Evolutionary conservation across 768 basidiomycete genomes (phyloP).

Genomic region (Clathrus columnatus): DNA sequence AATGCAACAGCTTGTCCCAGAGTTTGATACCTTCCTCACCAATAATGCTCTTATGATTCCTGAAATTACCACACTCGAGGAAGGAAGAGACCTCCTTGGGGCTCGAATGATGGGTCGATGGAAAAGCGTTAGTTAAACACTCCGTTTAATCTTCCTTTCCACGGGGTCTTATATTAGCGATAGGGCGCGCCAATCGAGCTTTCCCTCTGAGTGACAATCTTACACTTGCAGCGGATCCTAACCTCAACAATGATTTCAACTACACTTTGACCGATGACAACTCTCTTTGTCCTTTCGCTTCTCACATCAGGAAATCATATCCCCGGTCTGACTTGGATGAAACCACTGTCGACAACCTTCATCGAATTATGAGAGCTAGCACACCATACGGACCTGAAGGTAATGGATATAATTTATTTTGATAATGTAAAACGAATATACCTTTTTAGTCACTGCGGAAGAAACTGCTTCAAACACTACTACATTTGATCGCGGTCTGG

Average conservation of each 20-base stretch:
- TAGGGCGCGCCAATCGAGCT: slow-evolving; percentile 24
- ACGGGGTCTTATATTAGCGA: too few relatives aligned
- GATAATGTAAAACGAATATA: not conserved
- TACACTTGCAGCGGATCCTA: slow-evolving; percentile 19
- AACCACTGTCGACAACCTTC: not conserved
- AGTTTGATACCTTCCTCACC: slow-evolving; percentile 23
- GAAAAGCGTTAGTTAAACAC: slow-evolving; percentile 25
- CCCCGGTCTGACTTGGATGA: slow-evolving; percentile 21
- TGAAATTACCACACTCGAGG: slow-evolving; percentile 14
- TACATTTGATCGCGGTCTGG: slow-evolving; percentile 36
- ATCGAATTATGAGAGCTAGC: slow-evolving; percentile 39
- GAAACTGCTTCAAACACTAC: slow-evolving; percentile 33
- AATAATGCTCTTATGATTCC: slow-evolving; percentile 16
- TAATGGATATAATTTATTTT: not conserved
- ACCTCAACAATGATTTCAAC: slow-evolving; percentile 24
- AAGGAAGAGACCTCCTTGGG: slow-evolving; percentile 25
- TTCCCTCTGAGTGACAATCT: slow-evolving; percentile 20
- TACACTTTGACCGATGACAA: slow-evolving; percentile 17
- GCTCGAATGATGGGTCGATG: slow-evolving; percentile 27
- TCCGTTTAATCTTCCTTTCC: too few relatives aligned
- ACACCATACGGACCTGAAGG: slow-evolving; percentile 44
- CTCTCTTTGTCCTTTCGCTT: slow-evolving; percentile 25
- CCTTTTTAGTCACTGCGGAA: slow-evolving; percentile 28
- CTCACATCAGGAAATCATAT: slow-evolving; percentile 22
- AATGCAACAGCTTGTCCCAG: slow-evolving; percentile 26